Evolutionary conservation across 106 monocot genomes (phyloP).

Genomic region (Platanthera zijinensis): DNA sequence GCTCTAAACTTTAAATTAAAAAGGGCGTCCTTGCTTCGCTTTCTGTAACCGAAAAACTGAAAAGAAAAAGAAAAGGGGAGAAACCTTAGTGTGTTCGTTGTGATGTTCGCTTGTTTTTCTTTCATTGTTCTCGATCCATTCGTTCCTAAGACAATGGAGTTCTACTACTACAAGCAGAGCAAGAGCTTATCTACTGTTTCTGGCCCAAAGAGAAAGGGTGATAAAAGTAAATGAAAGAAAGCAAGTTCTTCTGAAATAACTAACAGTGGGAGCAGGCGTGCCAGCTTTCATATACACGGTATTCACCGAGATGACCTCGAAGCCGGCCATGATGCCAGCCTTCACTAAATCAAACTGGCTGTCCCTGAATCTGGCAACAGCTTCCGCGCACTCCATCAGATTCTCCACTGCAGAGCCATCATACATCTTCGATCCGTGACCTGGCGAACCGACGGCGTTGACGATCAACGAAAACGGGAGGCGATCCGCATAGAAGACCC

Average conservation of each 20-base stretch:
- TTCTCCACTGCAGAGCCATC: slow-evolving; percentile 69
- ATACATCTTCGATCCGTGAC: slow-evolving; percentile 73
- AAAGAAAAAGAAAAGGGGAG: too few relatives aligned
- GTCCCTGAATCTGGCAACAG: slow-evolving; percentile 53
- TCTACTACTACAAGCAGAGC: too few relatives aligned
- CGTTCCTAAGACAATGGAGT: too few relatives aligned
- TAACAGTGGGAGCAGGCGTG: slow-evolving; percentile 50
- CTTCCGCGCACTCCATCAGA: slow-evolving; percentile 70
- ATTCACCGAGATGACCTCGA: slow-evolving; percentile 81
- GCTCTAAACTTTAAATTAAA: too few relatives aligned
- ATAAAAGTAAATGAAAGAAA: not conserved
- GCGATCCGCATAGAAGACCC: slow-evolving; percentile 89
- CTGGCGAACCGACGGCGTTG: slow-evolving; percentile 52
- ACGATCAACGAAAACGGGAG: slow-evolving; percentile 64
- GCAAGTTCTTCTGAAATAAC: slow-evolving; percentile 1
- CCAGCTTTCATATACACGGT: slow-evolving; percentile 76
- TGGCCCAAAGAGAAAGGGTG: too few relatives aligned
- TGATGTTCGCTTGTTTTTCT: too few relatives aligned
- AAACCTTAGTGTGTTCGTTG: too few relatives aligned
- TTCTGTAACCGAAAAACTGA: too few relatives aligned
- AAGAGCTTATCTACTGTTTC: too few relatives aligned
- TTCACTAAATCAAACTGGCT: slow-evolving; percentile 77
- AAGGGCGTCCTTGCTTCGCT: too few relatives aligned
- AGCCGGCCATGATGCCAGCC: slow-evolving; percentile 35
- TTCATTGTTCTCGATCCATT: too few relatives aligned